Evolutionary conservation across 169 alveolate genomes (phyloP).

Genomic region (Plasmodium reichenowi): DNA sequence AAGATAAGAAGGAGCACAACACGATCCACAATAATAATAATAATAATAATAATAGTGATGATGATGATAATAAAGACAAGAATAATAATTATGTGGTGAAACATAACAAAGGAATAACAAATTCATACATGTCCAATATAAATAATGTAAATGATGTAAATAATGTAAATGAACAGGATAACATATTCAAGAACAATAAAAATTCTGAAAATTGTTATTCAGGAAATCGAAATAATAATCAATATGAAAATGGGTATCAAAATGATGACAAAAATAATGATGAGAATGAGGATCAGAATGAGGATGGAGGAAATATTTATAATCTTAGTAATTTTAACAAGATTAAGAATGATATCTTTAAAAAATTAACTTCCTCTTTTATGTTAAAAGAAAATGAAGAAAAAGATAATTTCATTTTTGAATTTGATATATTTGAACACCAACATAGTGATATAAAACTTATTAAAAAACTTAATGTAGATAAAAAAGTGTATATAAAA

Average conservation of each 20-base stretch:
- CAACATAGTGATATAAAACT: slow-evolving; percentile 8
- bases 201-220: too few relatives aligned
- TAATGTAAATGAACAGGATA: too few relatives aligned
- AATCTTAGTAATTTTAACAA: slow-evolving; percentile 9
- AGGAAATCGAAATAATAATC: too few relatives aligned
- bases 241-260: too few relatives aligned
- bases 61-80: too few relatives aligned
- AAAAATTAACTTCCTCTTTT: not conserved
- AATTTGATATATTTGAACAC: slow-evolving; percentile 16
- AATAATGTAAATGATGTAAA: too few relatives aligned
- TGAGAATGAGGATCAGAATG: not conserved
- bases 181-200: too few relatives aligned
- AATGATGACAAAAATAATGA: not conserved
- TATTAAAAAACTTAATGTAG: slow-evolving; percentile 17
- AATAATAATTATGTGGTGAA: not conserved
- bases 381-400: slow-evolving; percentile 19
- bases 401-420: slow-evolving; percentile 12
- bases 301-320: not conserved
- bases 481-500: slow-evolving; percentile 33
- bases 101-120: too few relatives aligned
- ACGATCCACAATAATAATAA: too few relatives aligned
- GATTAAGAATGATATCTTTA: not conserved
- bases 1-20: not conserved
- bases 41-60: too few relatives aligned
- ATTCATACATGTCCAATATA: too few relatives aligned